phyloP scores from a whole-genome alignment of 192 early-diverging fungal species.

The Linnemannia exigua region DNA sequence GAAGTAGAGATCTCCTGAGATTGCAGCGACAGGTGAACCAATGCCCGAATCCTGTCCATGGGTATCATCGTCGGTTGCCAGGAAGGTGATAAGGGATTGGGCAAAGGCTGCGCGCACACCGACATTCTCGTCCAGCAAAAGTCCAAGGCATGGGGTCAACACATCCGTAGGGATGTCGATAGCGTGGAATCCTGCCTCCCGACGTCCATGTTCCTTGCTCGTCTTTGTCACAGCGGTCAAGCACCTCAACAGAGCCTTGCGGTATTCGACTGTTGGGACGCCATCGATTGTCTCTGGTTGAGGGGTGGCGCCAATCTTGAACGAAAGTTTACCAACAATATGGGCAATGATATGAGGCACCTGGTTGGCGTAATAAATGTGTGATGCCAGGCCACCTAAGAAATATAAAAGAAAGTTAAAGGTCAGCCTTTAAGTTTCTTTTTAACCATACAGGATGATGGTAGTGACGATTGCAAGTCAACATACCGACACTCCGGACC shows the following conservation, averaged over 20 bases:
- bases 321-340: constrained; percentile 59
- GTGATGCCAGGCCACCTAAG: constrained; percentile 62
- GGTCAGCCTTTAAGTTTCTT: too few relatives aligned
- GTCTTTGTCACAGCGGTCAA: constrained; percentile 58
- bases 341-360: constrained; percentile 66
- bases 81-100: constrained; percentile 57
- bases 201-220: constrained; percentile 52
- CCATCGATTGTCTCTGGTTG: constrained; percentile 56
- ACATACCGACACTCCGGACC: constrained; percentile 45
- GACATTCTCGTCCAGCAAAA: constrained; percentile 51
- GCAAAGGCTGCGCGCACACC: constrained; percentile 58
- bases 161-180: constrained; percentile 50
- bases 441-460: too few relatives aligned
- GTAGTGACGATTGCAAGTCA: too few relatives aligned
- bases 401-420: not conserved
- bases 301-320: constrained; percentile 12
- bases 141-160: constrained; percentile 53
- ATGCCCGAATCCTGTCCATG: not conserved
- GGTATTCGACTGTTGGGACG: constrained; percentile 56
- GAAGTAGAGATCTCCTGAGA: constrained; percentile 46
- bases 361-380: constrained; percentile 70
- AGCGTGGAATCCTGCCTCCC: constrained; percentile 29
- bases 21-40: constrained; percentile 8
- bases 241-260: constrained; percentile 62
- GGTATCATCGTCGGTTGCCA: constrained; percentile 52